Percentiles rank a stretch among this genome's conserved stretches.
These are phyloP conservation scores for Talaromyces adpressus DNA, from an alignment of 495 filamentous ascomycete genomes.

Conservation along the genomic window DNA sequence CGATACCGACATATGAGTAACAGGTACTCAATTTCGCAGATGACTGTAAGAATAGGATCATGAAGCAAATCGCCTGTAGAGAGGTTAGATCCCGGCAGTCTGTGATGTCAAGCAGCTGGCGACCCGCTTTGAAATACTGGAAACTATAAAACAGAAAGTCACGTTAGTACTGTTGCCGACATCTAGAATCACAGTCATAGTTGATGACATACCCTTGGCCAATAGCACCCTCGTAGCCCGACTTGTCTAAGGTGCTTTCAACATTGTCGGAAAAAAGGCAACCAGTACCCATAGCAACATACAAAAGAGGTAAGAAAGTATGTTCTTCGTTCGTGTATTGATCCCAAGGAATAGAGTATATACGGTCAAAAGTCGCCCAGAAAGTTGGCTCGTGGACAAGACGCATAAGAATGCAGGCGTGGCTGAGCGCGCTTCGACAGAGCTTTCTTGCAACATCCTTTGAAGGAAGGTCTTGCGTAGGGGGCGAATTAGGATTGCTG, in stretches of 20 bases:
- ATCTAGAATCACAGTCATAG: not conserved
- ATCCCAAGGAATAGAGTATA: conserved; percentile 68
- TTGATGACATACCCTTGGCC: conserved; percentile 63
- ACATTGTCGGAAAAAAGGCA: conserved; percentile 63
- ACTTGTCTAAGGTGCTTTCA: conserved; percentile 36
- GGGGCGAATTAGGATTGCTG: conserved; percentile 26
- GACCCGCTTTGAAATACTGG: conserved; percentile 77
- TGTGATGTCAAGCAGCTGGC: conserved; percentile 80
- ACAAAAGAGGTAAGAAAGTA: conserved; percentile 75
- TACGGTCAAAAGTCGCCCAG: conserved; percentile 64
- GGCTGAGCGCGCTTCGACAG: conserved; percentile 71
- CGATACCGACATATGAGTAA: conserved; percentile 89
- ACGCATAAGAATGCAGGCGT: conserved; percentile 75
- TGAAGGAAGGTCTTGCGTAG: conserved; percentile 63
- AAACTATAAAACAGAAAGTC: conserved; percentile 42
- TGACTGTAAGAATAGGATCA: conserved; percentile 88
- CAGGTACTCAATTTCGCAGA: conserved; percentile 88
- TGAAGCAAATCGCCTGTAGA: conserved; percentile 81
- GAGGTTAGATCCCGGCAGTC: conserved; percentile 83
- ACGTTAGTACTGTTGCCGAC: conserved; percentile 1
- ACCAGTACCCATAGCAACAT: conserved; percentile 77
- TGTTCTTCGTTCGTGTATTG: conserved; percentile 69
- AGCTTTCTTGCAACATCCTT: conserved; percentile 59
- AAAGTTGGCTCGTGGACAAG: conserved; percentile 89
- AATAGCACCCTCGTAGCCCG: conserved; percentile 64